Percentiles rank a stretch among this genome's conserved stretches.
Evolutionary conservation across 1,284 basidiomycete genomes (phyloP).

Genomic region (Porogramme epimiltina): DNA sequence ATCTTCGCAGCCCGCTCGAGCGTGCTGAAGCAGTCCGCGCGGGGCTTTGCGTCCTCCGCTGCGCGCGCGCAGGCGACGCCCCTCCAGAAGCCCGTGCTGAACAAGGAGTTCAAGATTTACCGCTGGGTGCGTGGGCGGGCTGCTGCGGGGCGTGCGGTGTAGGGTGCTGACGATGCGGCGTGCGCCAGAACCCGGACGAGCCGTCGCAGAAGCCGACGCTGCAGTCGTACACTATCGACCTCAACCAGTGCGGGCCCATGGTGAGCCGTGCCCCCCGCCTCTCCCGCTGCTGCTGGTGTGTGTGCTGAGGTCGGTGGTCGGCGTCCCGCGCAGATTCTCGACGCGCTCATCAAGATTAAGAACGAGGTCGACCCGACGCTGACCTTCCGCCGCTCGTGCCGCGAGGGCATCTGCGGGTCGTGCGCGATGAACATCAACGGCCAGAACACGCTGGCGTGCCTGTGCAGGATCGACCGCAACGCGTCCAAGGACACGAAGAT

Average conservation of each 20-base stretch:
- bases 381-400: constrained; percentile 95
- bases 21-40: constrained; percentile 16
- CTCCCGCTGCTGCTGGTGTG: neutral
- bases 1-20: constrained; percentile 23
- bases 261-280: constrained; percentile 42
- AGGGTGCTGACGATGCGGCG: neutral
- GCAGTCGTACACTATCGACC: constrained; percentile 91
- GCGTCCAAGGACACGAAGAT: constrained; percentile 81
- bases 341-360: constrained; percentile 98
- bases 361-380: constrained; percentile 97
- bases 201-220: constrained; percentile 91
- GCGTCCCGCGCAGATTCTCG: constrained; percentile 67
- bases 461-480: constrained; percentile 92
- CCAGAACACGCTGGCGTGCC: constrained; percentile 95
- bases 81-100: constrained; percentile 41
- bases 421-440: constrained; percentile 99
- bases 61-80: constrained; percentile 41
- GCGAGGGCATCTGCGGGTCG: constrained; percentile 98
- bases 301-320: neutral
- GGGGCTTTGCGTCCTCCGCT: constrained; percentile 39
- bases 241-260: constrained; percentile 97
- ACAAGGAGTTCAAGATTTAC: constrained; percentile 96
- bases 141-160: neutral
- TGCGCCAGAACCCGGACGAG: constrained; percentile 86
- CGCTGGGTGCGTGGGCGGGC: constrained; percentile 71